A percentile compares a stretch with the other conserved stretches of the same genome.
Evolutionary conservation across 2,329 filamentous ascomycete genomes (phyloP).

Genomic region (Chaetomium sp.): DNA sequence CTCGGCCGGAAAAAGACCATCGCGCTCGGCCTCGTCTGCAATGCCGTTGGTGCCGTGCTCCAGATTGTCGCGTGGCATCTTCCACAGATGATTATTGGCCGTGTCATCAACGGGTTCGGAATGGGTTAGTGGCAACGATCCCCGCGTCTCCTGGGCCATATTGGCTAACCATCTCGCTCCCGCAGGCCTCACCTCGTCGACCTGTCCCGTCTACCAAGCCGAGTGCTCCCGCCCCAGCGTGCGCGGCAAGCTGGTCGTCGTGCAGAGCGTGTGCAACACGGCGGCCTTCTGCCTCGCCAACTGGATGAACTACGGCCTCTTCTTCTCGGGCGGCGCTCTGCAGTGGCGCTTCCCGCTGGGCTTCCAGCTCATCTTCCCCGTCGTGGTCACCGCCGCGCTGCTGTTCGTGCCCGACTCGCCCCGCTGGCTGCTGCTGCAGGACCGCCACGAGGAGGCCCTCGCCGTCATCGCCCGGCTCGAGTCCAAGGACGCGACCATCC

Average conservation of each 20-base stretch:
- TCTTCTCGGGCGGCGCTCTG: slow-evolving; percentile 17
- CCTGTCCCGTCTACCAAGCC: slow-evolving; percentile 22
- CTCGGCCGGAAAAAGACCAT: slow-evolving; percentile 21
- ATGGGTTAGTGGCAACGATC: slow-evolving; percentile 5
- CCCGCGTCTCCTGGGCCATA: not conserved
- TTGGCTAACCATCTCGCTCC: not conserved
- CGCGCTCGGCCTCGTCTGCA: slow-evolving; percentile 14
- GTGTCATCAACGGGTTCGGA: slow-evolving; percentile 19
- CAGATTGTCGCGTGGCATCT: slow-evolving; percentile 20
- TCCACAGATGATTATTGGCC: slow-evolving; percentile 19
- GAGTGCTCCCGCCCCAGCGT: slow-evolving; percentile 16
- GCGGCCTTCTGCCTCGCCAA: slow-evolving; percentile 19
- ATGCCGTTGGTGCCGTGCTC: slow-evolving; percentile 16
- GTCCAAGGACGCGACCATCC: slow-evolving; percentile 3
- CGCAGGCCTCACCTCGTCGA: slow-evolving; percentile 15
- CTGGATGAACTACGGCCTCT: slow-evolving; percentile 23
- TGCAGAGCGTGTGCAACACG: slow-evolving; percentile 19
- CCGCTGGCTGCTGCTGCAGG: slow-evolving; percentile 16
- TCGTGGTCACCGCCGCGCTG: slow-evolving; percentile 10
- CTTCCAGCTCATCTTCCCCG: slow-evolving; percentile 21
- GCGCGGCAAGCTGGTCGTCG: slow-evolving; percentile 19
- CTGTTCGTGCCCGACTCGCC: slow-evolving; percentile 20
- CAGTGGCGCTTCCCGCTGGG: slow-evolving; percentile 20
- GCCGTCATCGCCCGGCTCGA: slow-evolving; percentile 15
- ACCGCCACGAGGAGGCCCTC: slow-evolving; percentile 18